Evolutionary conservation across 2,329 filamentous ascomycete species (phyloP), one percentile per base, ranked within the genome.

Genomic region (Scortechinia acanthostroma): DNA sequence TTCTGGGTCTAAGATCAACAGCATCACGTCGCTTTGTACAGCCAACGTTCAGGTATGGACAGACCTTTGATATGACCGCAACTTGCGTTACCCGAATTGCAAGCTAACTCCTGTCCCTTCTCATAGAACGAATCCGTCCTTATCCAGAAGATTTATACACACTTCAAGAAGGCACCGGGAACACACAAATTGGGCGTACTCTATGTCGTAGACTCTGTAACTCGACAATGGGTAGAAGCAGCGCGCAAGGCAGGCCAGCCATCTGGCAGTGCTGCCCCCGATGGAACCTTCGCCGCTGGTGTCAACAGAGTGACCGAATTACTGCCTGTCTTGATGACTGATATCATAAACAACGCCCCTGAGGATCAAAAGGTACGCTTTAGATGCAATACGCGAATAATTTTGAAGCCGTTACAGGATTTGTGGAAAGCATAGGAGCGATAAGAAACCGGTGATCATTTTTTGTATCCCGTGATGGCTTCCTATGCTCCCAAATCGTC

Each of bases 141-240:
- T 60, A 88, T 97, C 57, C 90, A 95, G 65, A 96, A 95, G 65
- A 86, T 98, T 59, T 95, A 88, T 70, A 94, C 91, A 53, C 91
- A 96, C 61, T 94, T 97, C 77, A 95, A 94, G 69, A 95, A 93
- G 68, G 85, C 91, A 54, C 88, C 89, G 49, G 82, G 82, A 63
- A 95, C 90, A 63, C 91, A 98, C 79, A 98, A 98, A 71, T 79
- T 98, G 66, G 93, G 93, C 70, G 91, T 96, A 61, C 84, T 98
- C 71, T 98, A 98, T 83, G 91, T 97, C 71, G 88, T 98, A 91
- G 93, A 98, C 77, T 95, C 91, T 74, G 91, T 98, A 79, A 91
- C 91, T 66, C 89, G 93, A 69, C 91, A 94, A 73, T 98, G 93
- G 91, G 83, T 95, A 73, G 91, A 97, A 66, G 87, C 90, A 69